Evolutionary conservation across 23 red algal genomes (phyloP), one percentile per base, ranked within the genome.

Genomic region (Agarophyton chilense): DNA sequence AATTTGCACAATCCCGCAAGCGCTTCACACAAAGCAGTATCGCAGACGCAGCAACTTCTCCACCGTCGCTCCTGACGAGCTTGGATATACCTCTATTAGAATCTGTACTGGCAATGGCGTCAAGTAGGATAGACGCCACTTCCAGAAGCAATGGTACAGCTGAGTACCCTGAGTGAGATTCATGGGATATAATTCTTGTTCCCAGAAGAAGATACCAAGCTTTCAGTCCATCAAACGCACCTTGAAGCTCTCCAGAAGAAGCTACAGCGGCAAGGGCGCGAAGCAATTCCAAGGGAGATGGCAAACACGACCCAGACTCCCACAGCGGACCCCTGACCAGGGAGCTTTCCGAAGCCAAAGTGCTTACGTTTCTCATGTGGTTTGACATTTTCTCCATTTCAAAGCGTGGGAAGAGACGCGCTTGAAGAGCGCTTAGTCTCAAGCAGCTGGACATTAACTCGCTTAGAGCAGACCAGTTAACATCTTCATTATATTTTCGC

Each of bases 391-490:
- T 55, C 41, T 89, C 85, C 2, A 66, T 25, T 78, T 89, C 85
- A 89, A 40, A 81, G 17, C 58, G 47, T 45, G 74, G 88, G 56
- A 91, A 91, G 38, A 82, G 56, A 28, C 88, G 65, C 11, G 77
- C 76, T 57, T 82, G 76, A 42, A 91, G 88, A 2, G 88, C 88
- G 47, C 61, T 52, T 36, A 91, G 39, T 36, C 77, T 91, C 61
- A 91, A 21, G 52, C 88, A 91, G 46, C 72, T 63, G 11, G 76
- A 65, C 38, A 82, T 52, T 25, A 91, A 28, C 40, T 81, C 76
- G 38, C 88, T 75, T n/a, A 91, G 32, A 49, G 88, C 75, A 51
- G 55, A n/a, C 88, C 88, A 91, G 88, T 91, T 39, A 9, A 82
- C 64, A 72, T 79, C 51, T 51, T 52, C 40, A 55, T n/a, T 9